Evolutionary conservation across 1,284 basidiomycete species (phyloP).

Genomic region (Heterobasidion irregulare): DNA sequence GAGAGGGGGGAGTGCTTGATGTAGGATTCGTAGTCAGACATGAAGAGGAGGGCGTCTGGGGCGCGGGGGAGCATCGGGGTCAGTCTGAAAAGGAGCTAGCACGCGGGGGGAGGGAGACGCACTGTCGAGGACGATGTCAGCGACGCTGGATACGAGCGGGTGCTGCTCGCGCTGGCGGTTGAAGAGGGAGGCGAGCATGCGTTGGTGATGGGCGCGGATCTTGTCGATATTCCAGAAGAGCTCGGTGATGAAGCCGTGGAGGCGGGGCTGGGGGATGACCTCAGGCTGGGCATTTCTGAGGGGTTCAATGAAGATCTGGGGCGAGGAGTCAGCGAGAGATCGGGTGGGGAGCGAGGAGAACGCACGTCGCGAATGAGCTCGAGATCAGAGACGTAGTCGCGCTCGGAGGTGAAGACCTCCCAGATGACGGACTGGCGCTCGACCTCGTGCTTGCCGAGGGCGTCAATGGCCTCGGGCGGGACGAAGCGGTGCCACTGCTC

Average conservation of each 20-base stretch:
- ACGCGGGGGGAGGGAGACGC: conserved; percentile 10
- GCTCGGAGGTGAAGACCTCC: conserved; percentile 76
- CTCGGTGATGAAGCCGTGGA: conserved; percentile 54
- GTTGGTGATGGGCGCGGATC: conserved; percentile 56
- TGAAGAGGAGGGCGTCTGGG: conserved; percentile 37
- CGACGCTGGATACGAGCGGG: conserved; percentile 67
- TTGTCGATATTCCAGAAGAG: conserved; percentile 70
- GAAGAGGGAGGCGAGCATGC: conserved; percentile 60
- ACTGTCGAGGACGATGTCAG: conserved; percentile 74
- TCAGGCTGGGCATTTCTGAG: conserved; percentile 45
- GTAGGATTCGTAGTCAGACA: conserved; percentile 62
- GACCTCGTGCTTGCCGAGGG: conserved; percentile 63
- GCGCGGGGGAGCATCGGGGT: background rate
- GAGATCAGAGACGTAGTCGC: conserved; percentile 72
- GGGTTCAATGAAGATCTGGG: conserved; percentile 61
- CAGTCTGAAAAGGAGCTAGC: too few relatives aligned
- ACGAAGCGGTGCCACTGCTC: conserved; percentile 76
- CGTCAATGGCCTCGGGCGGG: conserved; percentile 55
- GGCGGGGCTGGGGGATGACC: conserved; percentile 41
- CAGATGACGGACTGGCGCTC: conserved; percentile 77
- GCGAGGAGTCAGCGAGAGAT: background rate
- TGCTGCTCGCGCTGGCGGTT: conserved; percentile 72
- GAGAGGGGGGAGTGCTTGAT: conserved; percentile 81
- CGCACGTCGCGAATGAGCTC: conserved; percentile 55
- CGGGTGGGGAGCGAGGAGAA: conserved; percentile 1